Percentiles rank a stretch among this genome's conserved stretches.
These are phyloP conservation scores for Pseudozyma thailandica DNA, from an alignment of 1,284 basidiomycete genomes.

Conservation along the genomic window DNA sequence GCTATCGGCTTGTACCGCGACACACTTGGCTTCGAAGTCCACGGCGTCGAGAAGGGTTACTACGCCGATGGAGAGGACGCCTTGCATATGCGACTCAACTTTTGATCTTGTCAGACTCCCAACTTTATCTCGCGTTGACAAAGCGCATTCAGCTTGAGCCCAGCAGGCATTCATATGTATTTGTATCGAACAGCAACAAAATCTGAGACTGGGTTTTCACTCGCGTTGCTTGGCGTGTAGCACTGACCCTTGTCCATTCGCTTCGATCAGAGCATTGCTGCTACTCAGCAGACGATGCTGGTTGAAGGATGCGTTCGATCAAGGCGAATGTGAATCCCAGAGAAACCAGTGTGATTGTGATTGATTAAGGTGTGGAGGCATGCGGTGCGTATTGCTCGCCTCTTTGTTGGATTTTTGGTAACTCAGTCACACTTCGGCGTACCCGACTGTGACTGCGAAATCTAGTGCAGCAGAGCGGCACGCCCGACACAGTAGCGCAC, in stretches of 20 bases:
- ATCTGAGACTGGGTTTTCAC: no score
- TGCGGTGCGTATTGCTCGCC: no score
- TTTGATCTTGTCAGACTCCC: constrained; percentile 11
- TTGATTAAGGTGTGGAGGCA: background rate
- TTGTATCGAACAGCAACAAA: constrained; percentile 2
- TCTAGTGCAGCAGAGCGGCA: constrained; percentile 1
- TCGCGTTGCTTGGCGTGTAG: no score
- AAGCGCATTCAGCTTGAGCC: background rate
- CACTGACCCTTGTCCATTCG: no score
- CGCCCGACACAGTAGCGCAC: no score
- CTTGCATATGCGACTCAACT: constrained; percentile 62
- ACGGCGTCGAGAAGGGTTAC: constrained; percentile 64
- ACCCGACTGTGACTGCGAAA: background rate
- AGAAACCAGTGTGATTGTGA: background rate
- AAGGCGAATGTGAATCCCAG: background rate
- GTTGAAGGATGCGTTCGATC: no score
- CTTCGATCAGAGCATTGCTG: no score
- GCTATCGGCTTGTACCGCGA: constrained; percentile 66
- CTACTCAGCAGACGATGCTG: no score
- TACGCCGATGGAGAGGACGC: constrained; percentile 68
- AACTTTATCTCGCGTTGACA: background rate
- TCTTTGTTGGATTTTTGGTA: no score
- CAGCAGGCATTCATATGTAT: background rate
- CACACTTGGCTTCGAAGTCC: constrained; percentile 65
- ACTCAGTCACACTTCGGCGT: background rate